Evolutionary conservation across 1,139 yeast species (phyloP), one percentile per base, ranked within the genome.

Genomic region (Candida pseudocylindracea): DNA sequence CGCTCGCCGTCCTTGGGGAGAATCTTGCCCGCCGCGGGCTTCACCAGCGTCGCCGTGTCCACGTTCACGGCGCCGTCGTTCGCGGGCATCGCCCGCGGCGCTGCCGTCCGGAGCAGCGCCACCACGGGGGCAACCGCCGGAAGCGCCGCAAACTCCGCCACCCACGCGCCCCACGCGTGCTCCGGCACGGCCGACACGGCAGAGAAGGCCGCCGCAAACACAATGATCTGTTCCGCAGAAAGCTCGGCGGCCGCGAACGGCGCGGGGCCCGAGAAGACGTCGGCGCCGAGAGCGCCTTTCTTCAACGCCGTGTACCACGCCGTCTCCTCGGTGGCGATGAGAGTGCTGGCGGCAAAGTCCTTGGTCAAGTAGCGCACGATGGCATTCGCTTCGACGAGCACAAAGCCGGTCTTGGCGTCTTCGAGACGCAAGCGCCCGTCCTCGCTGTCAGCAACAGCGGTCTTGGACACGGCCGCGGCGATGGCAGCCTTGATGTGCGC

Each of bases 311-410:
- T 33, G 38, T 53, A 62, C 42, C 48, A 44, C 41, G 29, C 45
- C 35, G 43, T 48, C 46, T 50, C 67, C 49, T 47, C 67, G 28
- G 41, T 40, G 8, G 36, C 33, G 27, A 51, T 38, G 24, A 48
- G 42, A 2, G 41, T 36, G 34, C 51, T 40, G 38, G 38, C 45
- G 7, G 46, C 40, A 38, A 63, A 71, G 41, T 64, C 68, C 15
- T 59, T 53, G 32, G 69, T 55, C 37, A 75, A 56, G 45, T 67
- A 80, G 49, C 74, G 70, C 36, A 80, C 83, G 37, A 83, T 75
- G 20, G 95, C 79, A 49, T 83, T 80, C 27, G 91, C 66, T 50
- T 81, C 93, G 38, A 66, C 55, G 41, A 83, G 60, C 41, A 62
- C 65, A 36, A 73, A 65, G 11, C 49, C 56, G 28, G 50, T 39